Percentiles rank a stretch among this genome's conserved stretches.
Evolutionary conservation across 345 rosid species (phyloP).

Genomic region (Acer campestre): DNA sequence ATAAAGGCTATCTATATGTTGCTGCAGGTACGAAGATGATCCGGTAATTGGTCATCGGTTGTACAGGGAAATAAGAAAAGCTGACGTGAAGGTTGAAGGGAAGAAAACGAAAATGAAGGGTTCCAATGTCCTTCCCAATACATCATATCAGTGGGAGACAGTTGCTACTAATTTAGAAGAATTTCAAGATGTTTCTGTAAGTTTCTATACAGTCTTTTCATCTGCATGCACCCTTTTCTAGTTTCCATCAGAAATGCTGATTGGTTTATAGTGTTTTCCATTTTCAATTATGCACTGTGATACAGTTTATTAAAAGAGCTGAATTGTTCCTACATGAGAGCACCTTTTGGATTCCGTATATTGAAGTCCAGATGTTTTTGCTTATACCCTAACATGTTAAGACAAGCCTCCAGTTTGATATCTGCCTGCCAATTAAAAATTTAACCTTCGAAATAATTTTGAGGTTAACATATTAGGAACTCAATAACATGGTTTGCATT

Average conservation of each 20-base stretch:
- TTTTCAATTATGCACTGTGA: background rate
- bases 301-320: background rate
- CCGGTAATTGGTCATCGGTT: slow-evolving; percentile 88
- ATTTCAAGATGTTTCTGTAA: slow-evolving; percentile 83
- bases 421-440: too few species aligned
- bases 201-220: slow-evolving; percentile 25
- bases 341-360: background rate
- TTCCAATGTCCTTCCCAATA: slow-evolving; percentile 64
- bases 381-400: too few species aligned
- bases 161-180: slow-evolving; percentile 97
- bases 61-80: slow-evolving; percentile 89
- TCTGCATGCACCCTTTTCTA: background rate
- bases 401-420: too few species aligned
- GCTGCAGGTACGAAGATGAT: slow-evolving; percentile 94
- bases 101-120: slow-evolving; percentile 81
- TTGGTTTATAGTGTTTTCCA: background rate
- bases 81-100: slow-evolving; percentile 74
- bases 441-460: too few species aligned
- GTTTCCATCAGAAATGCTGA: too few species aligned
- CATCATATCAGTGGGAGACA: slow-evolving; percentile 94
- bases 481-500: too few species aligned
- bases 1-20: slow-evolving; percentile 26
- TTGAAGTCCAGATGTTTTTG: too few species aligned
- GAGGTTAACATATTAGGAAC: too few species aligned
- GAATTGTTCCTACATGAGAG: background rate